phyloP scores from a whole-genome alignment of 1,284 basidiomycete species.

The Heterobasidion parviporum region DNA sequence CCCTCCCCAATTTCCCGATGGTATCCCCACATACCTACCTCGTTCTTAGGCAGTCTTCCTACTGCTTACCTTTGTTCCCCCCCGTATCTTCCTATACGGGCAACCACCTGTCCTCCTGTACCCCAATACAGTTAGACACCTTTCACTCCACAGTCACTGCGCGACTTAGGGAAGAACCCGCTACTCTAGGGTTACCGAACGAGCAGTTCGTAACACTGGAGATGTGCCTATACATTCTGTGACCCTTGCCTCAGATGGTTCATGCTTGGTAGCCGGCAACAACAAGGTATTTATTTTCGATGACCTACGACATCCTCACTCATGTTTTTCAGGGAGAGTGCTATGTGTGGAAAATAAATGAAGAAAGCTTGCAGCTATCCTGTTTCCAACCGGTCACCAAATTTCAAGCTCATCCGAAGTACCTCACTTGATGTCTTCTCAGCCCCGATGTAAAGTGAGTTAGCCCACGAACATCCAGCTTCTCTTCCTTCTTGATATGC shows the following conservation, averaged over 20 bases:
- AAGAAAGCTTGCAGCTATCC: constrained; percentile 66
- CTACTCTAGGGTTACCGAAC: too few species aligned
- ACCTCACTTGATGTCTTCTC: constrained; percentile 87
- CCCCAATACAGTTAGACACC: too few species aligned
- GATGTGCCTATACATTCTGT: constrained; percentile 96
- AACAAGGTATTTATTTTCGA: constrained; percentile 60
- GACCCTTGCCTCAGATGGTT: constrained; percentile 91
- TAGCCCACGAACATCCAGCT: not conserved
- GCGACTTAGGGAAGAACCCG: too few species aligned
- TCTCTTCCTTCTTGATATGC: constrained; percentile 7
- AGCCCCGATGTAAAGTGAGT: constrained; percentile 75
- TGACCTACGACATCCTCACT: constrained; percentile 6
- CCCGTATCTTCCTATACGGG: too few species aligned
- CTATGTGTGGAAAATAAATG: constrained; percentile 95
- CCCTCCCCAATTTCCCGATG: too few species aligned
- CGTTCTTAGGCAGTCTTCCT: too few species aligned
- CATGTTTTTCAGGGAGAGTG: constrained; percentile 65
- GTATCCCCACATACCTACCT: too few species aligned
- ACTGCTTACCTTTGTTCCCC: too few species aligned
- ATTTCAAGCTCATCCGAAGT: constrained; percentile 93
- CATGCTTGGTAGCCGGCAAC: constrained; percentile 94
- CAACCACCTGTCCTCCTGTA: too few species aligned
- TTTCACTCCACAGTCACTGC: too few species aligned
- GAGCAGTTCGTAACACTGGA: too few species aligned
- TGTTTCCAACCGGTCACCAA: constrained; percentile 92